These are phyloP conservation scores for Metschnikowia baotianmanensis DNA, from an alignment of 805 yeast genomes.

Conservation along the genomic window DNA sequence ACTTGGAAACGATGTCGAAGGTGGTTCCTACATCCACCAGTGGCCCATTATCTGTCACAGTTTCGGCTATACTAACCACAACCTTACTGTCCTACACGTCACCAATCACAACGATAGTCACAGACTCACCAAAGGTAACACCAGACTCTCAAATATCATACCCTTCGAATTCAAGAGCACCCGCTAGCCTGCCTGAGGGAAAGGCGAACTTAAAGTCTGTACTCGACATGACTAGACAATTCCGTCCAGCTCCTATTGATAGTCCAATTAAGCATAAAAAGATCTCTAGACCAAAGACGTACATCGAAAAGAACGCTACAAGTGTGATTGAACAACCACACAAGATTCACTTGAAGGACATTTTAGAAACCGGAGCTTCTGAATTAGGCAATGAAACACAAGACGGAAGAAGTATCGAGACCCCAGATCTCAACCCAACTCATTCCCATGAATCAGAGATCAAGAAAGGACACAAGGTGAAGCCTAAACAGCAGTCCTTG, in stretches of 20 bases:
- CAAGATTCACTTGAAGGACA: slow-evolving; percentile 2
- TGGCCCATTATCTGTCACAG: too few species aligned
- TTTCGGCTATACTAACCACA: too few species aligned
- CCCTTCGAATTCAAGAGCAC: background rate
- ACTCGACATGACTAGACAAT: slow-evolving; percentile 1
- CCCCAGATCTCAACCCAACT: background rate
- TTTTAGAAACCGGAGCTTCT: background rate
- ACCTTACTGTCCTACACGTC: too few species aligned
- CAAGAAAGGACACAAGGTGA: background rate
- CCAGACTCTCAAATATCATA: background rate
- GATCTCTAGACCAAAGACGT: background rate
- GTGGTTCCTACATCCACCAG: too few species aligned
- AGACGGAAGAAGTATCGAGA: background rate
- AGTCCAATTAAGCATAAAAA: background rate
- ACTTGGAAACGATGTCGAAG: too few species aligned
- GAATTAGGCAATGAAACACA: too few species aligned
- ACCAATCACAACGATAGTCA: too few species aligned
- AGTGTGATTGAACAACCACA: background rate
- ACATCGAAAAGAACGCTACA: background rate
- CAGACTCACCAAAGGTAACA: background rate
- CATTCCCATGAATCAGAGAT: background rate
- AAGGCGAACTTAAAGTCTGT: slow-evolving; percentile 5
- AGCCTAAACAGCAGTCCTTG: slow-evolving; percentile 1
- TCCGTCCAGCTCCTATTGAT: background rate
- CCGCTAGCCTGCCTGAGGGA: background rate